Evolutionary conservation across 164 flowering plant species (phyloP), one percentile per base, ranked within the genome.

Genomic region (Dillenia turbinata): DNA sequence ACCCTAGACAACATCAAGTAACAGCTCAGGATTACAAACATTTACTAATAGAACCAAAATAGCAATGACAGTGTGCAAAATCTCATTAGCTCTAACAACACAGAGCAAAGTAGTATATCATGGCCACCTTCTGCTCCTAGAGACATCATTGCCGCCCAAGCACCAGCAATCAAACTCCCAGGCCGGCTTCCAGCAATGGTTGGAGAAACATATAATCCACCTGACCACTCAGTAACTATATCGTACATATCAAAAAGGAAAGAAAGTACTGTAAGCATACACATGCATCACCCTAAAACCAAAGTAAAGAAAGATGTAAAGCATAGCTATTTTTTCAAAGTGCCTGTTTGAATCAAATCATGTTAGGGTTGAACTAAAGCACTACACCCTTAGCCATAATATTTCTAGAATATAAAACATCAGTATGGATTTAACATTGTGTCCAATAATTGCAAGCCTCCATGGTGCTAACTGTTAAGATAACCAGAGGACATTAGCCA

Each of bases 131-230:
- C 90, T 57, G 71, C 69, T 24, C 98, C 98, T 54, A 89, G 61
- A 61, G 92, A 81, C 78, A 93, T 79, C 97, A 93, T 82, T 56
- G 98, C 89, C 9, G 98, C 96, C 98, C 97, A 89, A 63, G 98
- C 96, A 22, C 98, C 97, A 53, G 98, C 98, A 75, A 87, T 85
- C 76, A 93, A 73, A 50, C 91, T 79, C 33, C 98, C 97, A 54
- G 97, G 95, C 76, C 97, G 78, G 83, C 98, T 93, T 49, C 98
- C 98, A 71, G 98, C 98, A 10, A 93, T 81, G 60, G 96, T 87
- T 63, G 97, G 98, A 64, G 98, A 93, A 19, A 90, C 79, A 77
- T 93, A 90, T 9, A 93, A 87, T 60, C 98, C 98, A 60, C 98
- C 98, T 40, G 95, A 83, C 97, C 97, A 90, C 73, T 93, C 98